Evolutionary conservation across 345 rosid species (phyloP).

Genomic region (Ceriops decandra): DNA sequence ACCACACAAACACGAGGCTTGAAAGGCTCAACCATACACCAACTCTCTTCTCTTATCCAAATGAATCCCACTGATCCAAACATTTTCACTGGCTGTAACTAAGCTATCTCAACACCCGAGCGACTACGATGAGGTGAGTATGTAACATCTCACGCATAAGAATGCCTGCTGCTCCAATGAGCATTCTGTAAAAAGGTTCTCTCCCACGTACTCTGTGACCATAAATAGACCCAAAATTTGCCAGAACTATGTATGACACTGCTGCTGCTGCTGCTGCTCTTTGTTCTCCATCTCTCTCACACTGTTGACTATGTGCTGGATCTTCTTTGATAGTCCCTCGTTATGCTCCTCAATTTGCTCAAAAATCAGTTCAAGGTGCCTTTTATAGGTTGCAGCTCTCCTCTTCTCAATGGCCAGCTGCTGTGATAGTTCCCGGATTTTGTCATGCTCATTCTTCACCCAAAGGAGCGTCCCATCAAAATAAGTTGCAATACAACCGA

Average conservation of each 20-base stretch:
- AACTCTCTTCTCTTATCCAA: background rate
- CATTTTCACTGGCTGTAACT: too few relatives aligned
- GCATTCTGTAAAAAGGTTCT: constrained; percentile 13
- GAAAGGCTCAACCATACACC: too few relatives aligned
- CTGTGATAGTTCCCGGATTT: constrained; percentile 83
- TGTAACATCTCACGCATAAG: background rate
- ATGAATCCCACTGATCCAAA: background rate
- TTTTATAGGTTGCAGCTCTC: constrained; percentile 82
- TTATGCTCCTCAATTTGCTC: constrained; percentile 94
- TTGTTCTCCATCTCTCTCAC: constrained; percentile 68
- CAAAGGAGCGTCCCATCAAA: background rate
- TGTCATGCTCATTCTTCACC: constrained; percentile 81
- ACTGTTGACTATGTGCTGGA: constrained; percentile 69
- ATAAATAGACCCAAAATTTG: constrained; percentile 2
- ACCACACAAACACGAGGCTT: background rate
- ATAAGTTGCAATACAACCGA: background rate
- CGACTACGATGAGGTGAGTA: too few relatives aligned
- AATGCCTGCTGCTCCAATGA: background rate
- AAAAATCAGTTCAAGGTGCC: constrained; percentile 82
- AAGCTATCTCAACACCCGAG: too few relatives aligned
- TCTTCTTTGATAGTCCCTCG: constrained; percentile 70
- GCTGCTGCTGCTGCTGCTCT: constrained; percentile 33
- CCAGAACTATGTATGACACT: constrained; percentile 40
- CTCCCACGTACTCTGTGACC: constrained; percentile 1
- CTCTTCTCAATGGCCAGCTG: constrained; percentile 89